Evolutionary conservation across 257 asterid genomes (phyloP).

Genomic region (Solanum peruvianum): DNA sequence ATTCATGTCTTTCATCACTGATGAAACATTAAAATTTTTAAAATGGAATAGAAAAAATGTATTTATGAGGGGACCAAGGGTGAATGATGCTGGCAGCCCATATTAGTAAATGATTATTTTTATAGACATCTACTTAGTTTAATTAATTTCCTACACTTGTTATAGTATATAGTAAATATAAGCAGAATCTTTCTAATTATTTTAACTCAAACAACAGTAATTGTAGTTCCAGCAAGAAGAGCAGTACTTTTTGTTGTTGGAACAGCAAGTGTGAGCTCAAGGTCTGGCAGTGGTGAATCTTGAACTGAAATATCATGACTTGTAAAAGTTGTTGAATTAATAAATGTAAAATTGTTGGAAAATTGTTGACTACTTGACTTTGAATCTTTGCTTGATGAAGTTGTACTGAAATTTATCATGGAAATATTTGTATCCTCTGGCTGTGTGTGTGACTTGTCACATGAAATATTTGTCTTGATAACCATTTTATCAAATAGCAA

Average conservation of each 20-base stretch:
- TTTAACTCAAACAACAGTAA: background rate
- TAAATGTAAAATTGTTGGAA: background rate
- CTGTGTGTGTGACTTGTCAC: background rate
- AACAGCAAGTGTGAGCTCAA: constrained; percentile 15
- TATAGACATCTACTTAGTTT: background rate
- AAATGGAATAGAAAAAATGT: background rate
- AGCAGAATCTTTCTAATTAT: background rate
- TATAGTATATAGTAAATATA: background rate
- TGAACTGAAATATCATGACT: background rate
- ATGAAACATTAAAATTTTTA: background rate
- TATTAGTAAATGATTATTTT: background rate
- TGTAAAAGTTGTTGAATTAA: background rate
- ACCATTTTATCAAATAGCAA: background rate
- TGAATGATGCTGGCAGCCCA: background rate
- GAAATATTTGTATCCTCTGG: background rate
- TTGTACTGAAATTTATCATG: constrained; percentile 3
- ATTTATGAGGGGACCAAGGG: background rate
- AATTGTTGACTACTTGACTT: background rate
- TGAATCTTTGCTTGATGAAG: background rate
- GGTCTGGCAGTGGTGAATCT: background rate
- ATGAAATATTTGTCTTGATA: background rate
- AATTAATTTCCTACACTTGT: background rate
- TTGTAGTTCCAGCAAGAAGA: background rate
- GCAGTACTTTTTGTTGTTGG: background rate
- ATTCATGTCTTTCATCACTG: background rate